These are phyloP conservation scores for Fusarium pininemorale DNA, from an alignment of 2,329 filamentous ascomycete genomes.

Conservation along the genomic window DNA sequence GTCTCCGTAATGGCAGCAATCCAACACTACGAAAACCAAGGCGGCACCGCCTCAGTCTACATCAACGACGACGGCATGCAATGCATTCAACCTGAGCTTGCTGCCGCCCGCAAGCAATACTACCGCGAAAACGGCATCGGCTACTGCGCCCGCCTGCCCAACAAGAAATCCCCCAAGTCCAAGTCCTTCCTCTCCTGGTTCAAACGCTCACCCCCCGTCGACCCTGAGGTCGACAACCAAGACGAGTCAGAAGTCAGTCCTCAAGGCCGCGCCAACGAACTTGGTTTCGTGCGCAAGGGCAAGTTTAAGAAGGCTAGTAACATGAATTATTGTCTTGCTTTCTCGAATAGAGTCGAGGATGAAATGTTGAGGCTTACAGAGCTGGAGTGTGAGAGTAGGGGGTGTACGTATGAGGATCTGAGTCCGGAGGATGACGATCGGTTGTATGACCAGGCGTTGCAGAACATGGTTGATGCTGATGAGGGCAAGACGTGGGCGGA, in stretches of 20 bases:
- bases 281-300: slow-evolving; percentile 63
- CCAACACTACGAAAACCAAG: slow-evolving; percentile 67
- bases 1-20: slow-evolving; percentile 66
- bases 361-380: slow-evolving; percentile 48
- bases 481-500: slow-evolving; percentile 64
- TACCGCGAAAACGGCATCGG: slow-evolving; percentile 68
- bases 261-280: slow-evolving; percentile 47
- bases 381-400: slow-evolving; percentile 32
- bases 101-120: slow-evolving; percentile 60
- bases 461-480: slow-evolving; percentile 58
- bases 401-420: slow-evolving; percentile 52
- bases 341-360: slow-evolving; percentile 65
- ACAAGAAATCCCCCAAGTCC: slow-evolving; percentile 46
- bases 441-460: slow-evolving; percentile 57
- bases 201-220: slow-evolving; percentile 27
- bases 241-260: slow-evolving; percentile 51
- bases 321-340: slow-evolving; percentile 71
- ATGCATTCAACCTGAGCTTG: slow-evolving; percentile 60
- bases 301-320: slow-evolving; percentile 75
- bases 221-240: slow-evolving; percentile 46
- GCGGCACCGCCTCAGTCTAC: slow-evolving; percentile 74
- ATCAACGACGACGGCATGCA: slow-evolving; percentile 76
- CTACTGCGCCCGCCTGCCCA: slow-evolving; percentile 62
- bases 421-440: slow-evolving; percentile 53
- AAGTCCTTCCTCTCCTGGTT: slow-evolving; percentile 52